These are phyloP conservation scores for Trametes villosa DNA, from an alignment of 768 basidiomycete species.

Conservation along the genomic window DNA sequence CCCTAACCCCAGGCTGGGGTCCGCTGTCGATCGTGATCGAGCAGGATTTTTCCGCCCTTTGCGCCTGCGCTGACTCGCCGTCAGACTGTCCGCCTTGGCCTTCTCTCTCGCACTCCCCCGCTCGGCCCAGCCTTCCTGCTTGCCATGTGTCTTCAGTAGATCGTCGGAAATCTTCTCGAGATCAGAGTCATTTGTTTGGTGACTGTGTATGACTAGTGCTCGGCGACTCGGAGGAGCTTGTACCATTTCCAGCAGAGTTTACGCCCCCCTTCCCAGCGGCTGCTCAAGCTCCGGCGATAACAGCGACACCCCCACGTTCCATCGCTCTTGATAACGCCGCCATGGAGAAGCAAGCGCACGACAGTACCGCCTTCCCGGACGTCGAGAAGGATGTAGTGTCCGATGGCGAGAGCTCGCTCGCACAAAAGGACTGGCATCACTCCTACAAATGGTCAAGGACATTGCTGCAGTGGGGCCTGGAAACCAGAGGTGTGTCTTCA, in stretches of 20 bases:
- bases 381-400: conserved; percentile 23
- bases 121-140: neutral
- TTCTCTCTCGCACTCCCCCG: neutral
- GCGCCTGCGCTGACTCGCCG: neutral
- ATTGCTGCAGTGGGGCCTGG: conserved; percentile 38
- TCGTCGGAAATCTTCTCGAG: neutral
- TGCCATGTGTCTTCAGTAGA: neutral
- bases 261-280: neutral
- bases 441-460: conserved; percentile 25
- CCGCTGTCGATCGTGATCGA: neutral
- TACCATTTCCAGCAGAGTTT: neutral
- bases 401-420: conserved; percentile 2
- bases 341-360: too few species aligned
- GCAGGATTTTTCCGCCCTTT: conserved; percentile 2
- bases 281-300: neutral
- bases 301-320: too few species aligned
- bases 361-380: neutral
- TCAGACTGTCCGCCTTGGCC: neutral
- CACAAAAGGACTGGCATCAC: conserved; percentile 19
- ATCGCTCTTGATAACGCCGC: too few species aligned
- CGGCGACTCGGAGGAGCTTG: too few species aligned
- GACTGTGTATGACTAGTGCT: neutral
- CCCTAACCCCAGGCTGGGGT: conserved; percentile 1
- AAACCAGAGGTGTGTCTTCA: conserved; percentile 34
- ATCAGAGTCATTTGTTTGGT: neutral